These are phyloP conservation scores for Aegilops tauschii DNA, from an alignment of 176 grass and related monocot genomes.

Conservation along the genomic window DNA sequence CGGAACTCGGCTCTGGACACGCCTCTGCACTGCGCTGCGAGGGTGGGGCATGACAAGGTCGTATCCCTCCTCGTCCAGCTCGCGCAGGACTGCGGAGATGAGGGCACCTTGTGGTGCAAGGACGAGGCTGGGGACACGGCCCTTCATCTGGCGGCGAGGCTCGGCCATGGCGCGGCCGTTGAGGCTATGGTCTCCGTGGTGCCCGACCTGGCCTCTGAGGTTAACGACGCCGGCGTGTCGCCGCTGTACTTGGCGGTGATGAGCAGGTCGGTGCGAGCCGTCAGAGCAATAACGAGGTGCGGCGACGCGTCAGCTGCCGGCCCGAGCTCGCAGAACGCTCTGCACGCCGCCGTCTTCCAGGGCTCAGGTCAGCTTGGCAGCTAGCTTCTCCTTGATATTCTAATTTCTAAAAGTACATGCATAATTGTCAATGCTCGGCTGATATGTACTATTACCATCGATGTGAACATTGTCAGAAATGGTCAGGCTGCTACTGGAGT, in stretches of 20 bases:
- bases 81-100: not conserved
- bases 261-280: not conserved
- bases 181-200: not conserved
- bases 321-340: slow-evolving; percentile 6
- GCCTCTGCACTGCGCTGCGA: slow-evolving; percentile 20
- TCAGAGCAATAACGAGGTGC: not conserved
- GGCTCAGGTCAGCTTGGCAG: not conserved
- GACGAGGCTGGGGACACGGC: not conserved
- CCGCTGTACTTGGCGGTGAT: slow-evolving; percentile 27
- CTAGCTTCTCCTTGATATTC: too few species aligned
- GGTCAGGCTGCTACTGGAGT: not conserved
- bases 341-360: slow-evolving; percentile 33
- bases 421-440: too few species aligned
- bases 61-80: not conserved
- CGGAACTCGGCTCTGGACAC: slow-evolving; percentile 19
- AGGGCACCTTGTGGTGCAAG: not conserved
- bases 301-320: not conserved
- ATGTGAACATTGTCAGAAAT: not conserved
- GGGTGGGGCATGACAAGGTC: not conserved
- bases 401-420: too few species aligned
- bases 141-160: slow-evolving; percentile 10
- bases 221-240: not conserved
- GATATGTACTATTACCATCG: not conserved
- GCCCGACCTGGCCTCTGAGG: not conserved
- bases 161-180: not conserved